phyloP scores from a whole-genome alignment of 257 asterid genomes.

The Asclepias syriaca region DNA sequence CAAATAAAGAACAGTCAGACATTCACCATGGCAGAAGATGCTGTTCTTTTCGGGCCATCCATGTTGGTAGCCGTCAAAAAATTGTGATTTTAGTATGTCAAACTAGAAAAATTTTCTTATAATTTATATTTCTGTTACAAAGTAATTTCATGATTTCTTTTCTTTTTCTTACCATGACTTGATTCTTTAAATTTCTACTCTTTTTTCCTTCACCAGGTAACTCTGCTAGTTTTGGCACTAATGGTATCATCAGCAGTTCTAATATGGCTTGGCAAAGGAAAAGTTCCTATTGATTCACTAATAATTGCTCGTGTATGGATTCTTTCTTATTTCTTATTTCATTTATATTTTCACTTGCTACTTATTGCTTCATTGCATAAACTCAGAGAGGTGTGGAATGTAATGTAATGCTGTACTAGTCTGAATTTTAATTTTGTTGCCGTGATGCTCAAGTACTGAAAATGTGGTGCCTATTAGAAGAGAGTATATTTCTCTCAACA shows the following conservation, averaged over 20 bases:
- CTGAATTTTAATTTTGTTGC: neutral
- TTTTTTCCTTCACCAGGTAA: constrained; percentile 44
- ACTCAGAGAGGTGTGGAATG: neutral
- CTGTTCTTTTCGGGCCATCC: constrained; percentile 46
- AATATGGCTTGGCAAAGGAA: constrained; percentile 72
- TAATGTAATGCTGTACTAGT: neutral
- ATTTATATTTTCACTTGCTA: neutral
- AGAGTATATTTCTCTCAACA: neutral
- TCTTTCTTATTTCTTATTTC: neutral
- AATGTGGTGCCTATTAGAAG: neutral
- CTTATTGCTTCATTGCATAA: neutral
- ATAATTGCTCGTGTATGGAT: constrained; percentile 75
- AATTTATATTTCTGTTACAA: neutral
- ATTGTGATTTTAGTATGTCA: constrained; percentile 67
- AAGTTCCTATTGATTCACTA: constrained; percentile 50
- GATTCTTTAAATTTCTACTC: constrained; percentile 16
- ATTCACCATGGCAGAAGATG: constrained; percentile 46
- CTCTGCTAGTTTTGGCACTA: constrained; percentile 49
- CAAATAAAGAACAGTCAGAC: constrained; percentile 33
- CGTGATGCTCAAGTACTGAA: neutral
- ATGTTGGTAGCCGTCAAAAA: constrained; percentile 86
- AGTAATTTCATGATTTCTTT: neutral
- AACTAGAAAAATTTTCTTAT: neutral
- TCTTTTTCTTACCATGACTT: constrained; percentile 10
- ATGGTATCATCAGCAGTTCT: constrained; percentile 72